Percentiles rank a stretch among this genome's conserved stretches.
These are phyloP conservation scores for Syncephalis plumigaleata DNA, from an alignment of 371 early-diverging fungal species.

Conservation along the genomic window DNA sequence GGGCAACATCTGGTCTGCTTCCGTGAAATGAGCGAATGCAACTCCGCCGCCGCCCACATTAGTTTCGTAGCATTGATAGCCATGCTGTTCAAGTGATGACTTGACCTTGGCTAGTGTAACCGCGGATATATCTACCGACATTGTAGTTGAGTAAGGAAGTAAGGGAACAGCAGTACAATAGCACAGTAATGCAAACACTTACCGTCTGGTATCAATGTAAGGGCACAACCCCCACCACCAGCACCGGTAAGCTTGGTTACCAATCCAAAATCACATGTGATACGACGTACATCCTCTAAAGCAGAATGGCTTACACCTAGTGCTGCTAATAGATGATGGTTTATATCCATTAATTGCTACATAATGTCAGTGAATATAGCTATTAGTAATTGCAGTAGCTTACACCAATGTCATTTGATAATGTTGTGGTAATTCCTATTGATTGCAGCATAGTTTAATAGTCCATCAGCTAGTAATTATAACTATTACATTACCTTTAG, in stretches of 20 bases:
- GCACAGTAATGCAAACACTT: slow-evolving; percentile 5
- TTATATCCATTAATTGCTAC: slow-evolving; percentile 56
- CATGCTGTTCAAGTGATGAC: slow-evolving; percentile 22
- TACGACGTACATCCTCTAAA: slow-evolving; percentile 56
- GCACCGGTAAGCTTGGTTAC: slow-evolving; percentile 87
- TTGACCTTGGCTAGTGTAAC: slow-evolving; percentile 20
- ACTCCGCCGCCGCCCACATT: slow-evolving; percentile 60
- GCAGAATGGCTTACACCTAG: slow-evolving; percentile 72
- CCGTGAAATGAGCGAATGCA: slow-evolving; percentile 12
- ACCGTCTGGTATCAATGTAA: slow-evolving; percentile 63
- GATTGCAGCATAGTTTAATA: no score
- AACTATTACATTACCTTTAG: no score
- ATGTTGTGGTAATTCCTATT: no score
- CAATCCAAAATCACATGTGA: slow-evolving; percentile 37
- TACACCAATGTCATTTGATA: no score
- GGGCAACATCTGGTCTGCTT: neutral
- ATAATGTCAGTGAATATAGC: no score
- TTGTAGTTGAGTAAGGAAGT: no score
- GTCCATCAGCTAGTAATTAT: no score
- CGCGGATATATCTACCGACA: slow-evolving; percentile 10
- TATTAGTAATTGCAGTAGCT: no score
- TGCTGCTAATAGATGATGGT: slow-evolving; percentile 58
- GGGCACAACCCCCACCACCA: slow-evolving; percentile 94
- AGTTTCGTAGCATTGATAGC: slow-evolving; percentile 55
- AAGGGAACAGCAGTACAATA: no score